Base-by-base conservation (phyloP, 1,139 yeast genomes). In the Candida tetrigidarum region DNA sequence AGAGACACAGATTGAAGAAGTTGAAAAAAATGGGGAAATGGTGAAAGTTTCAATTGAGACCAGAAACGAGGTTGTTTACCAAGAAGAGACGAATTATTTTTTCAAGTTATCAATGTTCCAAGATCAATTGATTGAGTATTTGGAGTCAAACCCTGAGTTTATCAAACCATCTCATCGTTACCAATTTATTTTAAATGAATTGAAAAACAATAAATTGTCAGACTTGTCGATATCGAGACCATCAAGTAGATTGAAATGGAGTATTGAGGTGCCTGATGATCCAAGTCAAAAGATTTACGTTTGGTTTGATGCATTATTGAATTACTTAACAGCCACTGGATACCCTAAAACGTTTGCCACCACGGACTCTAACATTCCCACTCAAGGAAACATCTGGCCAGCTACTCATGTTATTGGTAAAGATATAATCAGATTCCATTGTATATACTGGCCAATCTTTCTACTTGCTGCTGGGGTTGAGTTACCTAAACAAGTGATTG, bases 281-380 rank as follows among this genome's bases (percentile, higher is more conserved):
- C 69, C 76, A 0, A 56, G 81, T 0, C 98, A 93, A 58, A 84
- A 79, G 43, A 84, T 93, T 48, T 93, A 93, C 57, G 99, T 93
- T 8, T 93, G 99, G 99, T 86, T 93, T 50, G 99, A 93, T 66
- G 99, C 99, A 0, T 74, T 93, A 44, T 75, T 88, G 39, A 93
- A 91, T 60, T 93, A 93, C 60, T 48, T 91, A 8, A 88, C 97
- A 0, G 81, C 90, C 0, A 73, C 84, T 3, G 91, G 89, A 1
- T 87, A 81, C 48, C 84, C 89, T n/a, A n/a, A n/a, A n/a, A n/a
- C n/a, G n/a, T n/a, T n/a, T n/a, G n/a, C n/a, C n/a, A n/a, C n/a
- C n/a, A n/a, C n/a, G n/a, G n/a, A n/a, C n/a, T n/a, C n/a, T n/a
- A n/a, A n/a, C n/a, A n/a, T n/a, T n/a, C n/a, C n/a, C n/a, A n/a